Conservation (phyloP, 2,329 filamentous ascomycete species). For the Ascochyta koolunga region DNA sequence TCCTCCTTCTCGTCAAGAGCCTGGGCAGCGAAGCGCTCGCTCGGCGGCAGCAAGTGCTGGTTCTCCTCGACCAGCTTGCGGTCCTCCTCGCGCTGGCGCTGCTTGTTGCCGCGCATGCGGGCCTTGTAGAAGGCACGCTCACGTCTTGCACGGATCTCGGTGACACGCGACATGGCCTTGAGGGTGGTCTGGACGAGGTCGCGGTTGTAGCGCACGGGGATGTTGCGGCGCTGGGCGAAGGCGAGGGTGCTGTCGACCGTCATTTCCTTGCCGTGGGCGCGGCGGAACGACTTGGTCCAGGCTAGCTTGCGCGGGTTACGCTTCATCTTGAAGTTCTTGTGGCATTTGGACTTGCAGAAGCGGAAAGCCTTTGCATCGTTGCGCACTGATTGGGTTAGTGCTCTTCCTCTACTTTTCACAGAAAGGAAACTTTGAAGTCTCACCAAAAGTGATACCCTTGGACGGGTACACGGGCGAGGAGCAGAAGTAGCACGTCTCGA, state of each 20-base stretch:
- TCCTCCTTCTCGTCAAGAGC: slow-evolving; percentile 67
- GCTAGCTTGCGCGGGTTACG: slow-evolving; percentile 94
- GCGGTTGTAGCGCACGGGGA: slow-evolving; percentile 94
- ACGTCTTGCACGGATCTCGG: slow-evolving; percentile 80
- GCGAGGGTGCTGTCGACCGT: slow-evolving; percentile 92
- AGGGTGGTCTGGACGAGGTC: slow-evolving; percentile 86
- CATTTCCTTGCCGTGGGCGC: slow-evolving; percentile 64
- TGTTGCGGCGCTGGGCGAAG: slow-evolving; percentile 91
- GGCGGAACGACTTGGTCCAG: slow-evolving; percentile 63
- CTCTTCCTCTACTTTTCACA: background rate
- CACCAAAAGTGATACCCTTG: slow-evolving; percentile 67
- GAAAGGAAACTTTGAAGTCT: slow-evolving; percentile 41
- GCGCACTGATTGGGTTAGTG: slow-evolving; percentile 26
- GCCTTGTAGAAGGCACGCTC: slow-evolving; percentile 94
- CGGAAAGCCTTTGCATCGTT: slow-evolving; percentile 67
- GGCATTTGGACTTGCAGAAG: slow-evolving; percentile 65
- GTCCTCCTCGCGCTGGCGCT: slow-evolving; percentile 77
- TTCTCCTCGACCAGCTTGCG: slow-evolving; percentile 90
- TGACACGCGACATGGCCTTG: slow-evolving; percentile 87
- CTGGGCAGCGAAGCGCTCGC: slow-evolving; percentile 52
- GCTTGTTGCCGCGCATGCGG: slow-evolving; percentile 89
- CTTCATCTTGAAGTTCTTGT: slow-evolving; percentile 93
- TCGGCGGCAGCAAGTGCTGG: slow-evolving; percentile 81
- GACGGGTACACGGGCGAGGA: slow-evolving; percentile 61
- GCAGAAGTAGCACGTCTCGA: slow-evolving; percentile 69